Conservation (phyloP, 768 basidiomycete species). For the Mycena alexandri region DNA sequence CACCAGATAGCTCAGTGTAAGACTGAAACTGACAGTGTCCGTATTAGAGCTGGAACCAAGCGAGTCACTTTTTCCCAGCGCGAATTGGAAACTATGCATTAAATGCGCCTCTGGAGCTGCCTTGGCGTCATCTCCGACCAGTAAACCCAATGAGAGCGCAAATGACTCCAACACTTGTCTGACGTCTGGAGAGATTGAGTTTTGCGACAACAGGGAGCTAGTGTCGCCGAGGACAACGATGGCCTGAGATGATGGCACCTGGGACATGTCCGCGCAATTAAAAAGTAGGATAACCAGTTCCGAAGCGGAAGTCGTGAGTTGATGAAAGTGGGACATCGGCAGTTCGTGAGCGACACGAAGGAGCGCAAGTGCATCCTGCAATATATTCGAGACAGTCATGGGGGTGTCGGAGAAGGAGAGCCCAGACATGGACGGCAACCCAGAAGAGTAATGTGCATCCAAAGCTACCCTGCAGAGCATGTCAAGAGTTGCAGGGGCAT, state of each 20-base stretch:
- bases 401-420: constrained; percentile 65
- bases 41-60: constrained; percentile 70
- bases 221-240: constrained; percentile 63
- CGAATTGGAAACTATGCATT: constrained; percentile 72
- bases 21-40: constrained; percentile 73
- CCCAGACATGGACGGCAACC: constrained; percentile 65
- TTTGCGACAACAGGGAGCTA: constrained; percentile 65
- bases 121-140: constrained; percentile 79
- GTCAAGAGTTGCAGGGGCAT: constrained; percentile 75
- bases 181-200: constrained; percentile 64
- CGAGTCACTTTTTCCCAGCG: constrained; percentile 69
- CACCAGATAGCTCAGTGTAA: constrained; percentile 74
- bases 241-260: constrained; percentile 72
- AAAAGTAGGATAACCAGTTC: constrained; percentile 74
- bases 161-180: constrained; percentile 73
- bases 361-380: constrained; percentile 73
- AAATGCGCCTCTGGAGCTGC: constrained; percentile 78
- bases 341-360: constrained; percentile 69
- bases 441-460: constrained; percentile 72
- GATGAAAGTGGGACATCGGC: constrained; percentile 69
- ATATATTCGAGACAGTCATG: constrained; percentile 61
- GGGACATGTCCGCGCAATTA: constrained; percentile 72
- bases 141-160: constrained; percentile 67
- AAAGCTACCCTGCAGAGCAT: constrained; percentile 76
- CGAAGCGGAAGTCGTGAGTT: constrained; percentile 68